Evolutionary conservation across 2,329 filamentous ascomycete genomes (phyloP), one percentile per base, ranked within the genome.

Genomic region (Xylariomycetidae sp.): DNA sequence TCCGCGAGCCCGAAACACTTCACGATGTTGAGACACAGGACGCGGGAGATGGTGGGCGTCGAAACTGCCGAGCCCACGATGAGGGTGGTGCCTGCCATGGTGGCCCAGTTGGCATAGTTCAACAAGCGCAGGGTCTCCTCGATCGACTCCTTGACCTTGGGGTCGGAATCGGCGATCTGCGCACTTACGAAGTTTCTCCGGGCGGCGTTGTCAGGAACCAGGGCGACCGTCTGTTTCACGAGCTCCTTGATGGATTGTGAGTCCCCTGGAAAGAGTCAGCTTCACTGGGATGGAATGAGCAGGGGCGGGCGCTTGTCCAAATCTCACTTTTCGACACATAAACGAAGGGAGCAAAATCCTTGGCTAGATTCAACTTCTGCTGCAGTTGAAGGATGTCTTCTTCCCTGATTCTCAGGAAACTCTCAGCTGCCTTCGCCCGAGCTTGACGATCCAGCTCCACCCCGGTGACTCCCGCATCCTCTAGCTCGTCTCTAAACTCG

Each of bases 11-110:
- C 48, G n/a, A 50, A 52, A 16, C 36, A 46, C 10, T 47, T 48
- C 11, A 50, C 47, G 12, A 52, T 50, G 17, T 31, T 41, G 4
- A 36, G 16, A 30, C 49, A 52, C 10, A 52, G 43, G 4, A 49
- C 34, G 20, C 38, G 36, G 4, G 49, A 47, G 9, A 50, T 49
- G 2, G 46, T 50, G 2, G 49, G 48, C 0, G 43, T 44, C 10
- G 43, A 44, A 18, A 40, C 37, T 25, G 43, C 45, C 5, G 41
- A 34, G 4, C 48, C 27, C 18, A 48, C 39, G n/a, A n/a, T n/a
- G n/a, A n/a, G n/a, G n/a, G n/a, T n/a, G n/a, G n/a, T n/a, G n/a
- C n/a, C n/a, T n/a, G n/a, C n/a, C 9, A 42, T 30, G 3, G 43
- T 32, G 6, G 40, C 41, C 43, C 44, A 44, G 8, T 46, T 45